Evolutionary conservation across 345 rosid species (phyloP).

Genomic region (Hibiscus tridactylites): DNA sequence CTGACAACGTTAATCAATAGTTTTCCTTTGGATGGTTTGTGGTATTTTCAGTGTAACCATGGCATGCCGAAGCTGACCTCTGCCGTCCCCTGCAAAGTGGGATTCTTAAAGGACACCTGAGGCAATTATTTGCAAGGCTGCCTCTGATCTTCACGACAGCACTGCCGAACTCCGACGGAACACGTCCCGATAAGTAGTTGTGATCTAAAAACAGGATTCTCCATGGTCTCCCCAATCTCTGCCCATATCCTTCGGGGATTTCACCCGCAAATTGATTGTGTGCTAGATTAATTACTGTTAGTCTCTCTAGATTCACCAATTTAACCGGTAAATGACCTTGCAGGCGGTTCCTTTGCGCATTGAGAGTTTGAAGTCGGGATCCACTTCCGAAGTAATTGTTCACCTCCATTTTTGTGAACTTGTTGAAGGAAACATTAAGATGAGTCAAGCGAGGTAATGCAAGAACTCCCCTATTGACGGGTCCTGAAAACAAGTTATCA

Average conservation of each 20-base stretch:
- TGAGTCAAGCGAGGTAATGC: slow-evolving; percentile 28
- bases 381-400: slow-evolving; percentile 9
- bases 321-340: slow-evolving; percentile 37
- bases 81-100: slow-evolving; percentile 42
- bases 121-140: slow-evolving; percentile 48
- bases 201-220: slow-evolving; percentile 20
- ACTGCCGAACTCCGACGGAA: slow-evolving; percentile 32
- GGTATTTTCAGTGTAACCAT: neutral
- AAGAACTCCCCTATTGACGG: slow-evolving; percentile 21
- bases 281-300: slow-evolving; percentile 34
- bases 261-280: slow-evolving; percentile 32
- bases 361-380: slow-evolving; percentile 31
- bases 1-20: too few species aligned
- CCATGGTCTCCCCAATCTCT: slow-evolving; percentile 36
- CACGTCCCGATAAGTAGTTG: slow-evolving; percentile 35
- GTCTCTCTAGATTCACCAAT: slow-evolving; percentile 28
- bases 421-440: slow-evolving; percentile 40
- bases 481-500: slow-evolving; percentile 40
- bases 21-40: too few species aligned
- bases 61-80: slow-evolving; percentile 35
- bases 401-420: slow-evolving; percentile 32
- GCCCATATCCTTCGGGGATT: slow-evolving; percentile 34
- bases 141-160: slow-evolving; percentile 22
- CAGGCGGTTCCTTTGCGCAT: slow-evolving; percentile 38
- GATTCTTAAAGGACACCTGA: slow-evolving; percentile 24